These are phyloP conservation scores for Exophiala xenobiotica DNA, from an alignment of 2,329 filamentous ascomycete genomes.

Conservation along the genomic window DNA sequence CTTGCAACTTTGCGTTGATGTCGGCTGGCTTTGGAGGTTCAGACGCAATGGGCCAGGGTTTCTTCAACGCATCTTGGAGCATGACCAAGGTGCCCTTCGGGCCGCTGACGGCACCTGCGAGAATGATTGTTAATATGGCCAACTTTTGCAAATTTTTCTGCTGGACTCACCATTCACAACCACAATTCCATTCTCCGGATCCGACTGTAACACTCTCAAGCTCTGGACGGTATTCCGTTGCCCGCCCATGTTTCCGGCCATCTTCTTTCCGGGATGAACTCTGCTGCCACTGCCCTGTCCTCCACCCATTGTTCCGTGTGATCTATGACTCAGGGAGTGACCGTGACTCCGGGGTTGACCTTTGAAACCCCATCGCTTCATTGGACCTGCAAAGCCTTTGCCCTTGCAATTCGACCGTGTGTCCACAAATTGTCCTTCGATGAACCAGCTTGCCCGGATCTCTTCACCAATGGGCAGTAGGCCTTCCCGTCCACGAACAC, in stretches of 20 bases:
- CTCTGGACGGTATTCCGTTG: conserved; percentile 88
- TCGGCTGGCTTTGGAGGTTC: conserved; percentile 16
- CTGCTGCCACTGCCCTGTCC: conserved; percentile 89
- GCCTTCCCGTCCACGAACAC: conserved; percentile 70
- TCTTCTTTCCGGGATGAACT: conserved; percentile 94
- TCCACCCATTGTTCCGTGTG: conserved; percentile 84
- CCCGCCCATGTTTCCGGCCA: conserved; percentile 94
- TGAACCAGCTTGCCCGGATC: conserved; percentile 87
- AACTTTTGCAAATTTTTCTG: conserved; percentile 2
- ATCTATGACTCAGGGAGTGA: conserved; percentile 90
- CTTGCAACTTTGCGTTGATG: conserved; percentile 9
- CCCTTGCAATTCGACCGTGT: conserved; percentile 75
- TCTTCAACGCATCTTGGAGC: conserved; percentile 89
- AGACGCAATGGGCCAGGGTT: conserved; percentile 64
- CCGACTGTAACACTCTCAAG: conserved; percentile 81
- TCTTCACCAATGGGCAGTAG: conserved; percentile 71
- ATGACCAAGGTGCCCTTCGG: conserved; percentile 83
- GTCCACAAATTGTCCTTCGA: conserved; percentile 86
- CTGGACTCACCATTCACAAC: conserved; percentile 70
- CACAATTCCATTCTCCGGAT: conserved; percentile 81
- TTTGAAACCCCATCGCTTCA: conserved; percentile 90
- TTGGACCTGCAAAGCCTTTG: conserved; percentile 93
- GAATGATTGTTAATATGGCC: neutral
- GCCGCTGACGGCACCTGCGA: conserved; percentile 69
- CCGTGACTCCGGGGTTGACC: conserved; percentile 93